Percentiles rank a stretch among this genome's conserved stretches.
phyloP scores from a whole-genome alignment of 805 yeast species.

The Saccharomycopsis lassenensis region DNA sequence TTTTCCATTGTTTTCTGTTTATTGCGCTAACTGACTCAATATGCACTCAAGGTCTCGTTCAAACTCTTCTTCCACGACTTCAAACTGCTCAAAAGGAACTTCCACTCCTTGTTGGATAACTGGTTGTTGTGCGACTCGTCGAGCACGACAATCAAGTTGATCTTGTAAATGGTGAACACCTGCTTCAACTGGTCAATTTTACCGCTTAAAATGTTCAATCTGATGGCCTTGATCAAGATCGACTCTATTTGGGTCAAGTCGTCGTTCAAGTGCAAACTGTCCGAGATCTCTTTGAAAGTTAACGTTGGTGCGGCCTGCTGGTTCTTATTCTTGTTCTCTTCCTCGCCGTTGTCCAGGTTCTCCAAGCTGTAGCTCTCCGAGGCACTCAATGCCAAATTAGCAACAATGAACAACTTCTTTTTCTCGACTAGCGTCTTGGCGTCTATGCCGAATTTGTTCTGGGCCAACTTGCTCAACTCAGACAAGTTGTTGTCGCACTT shows the following conservation, averaged over 20 bases:
- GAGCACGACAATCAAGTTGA: conserved; percentile 14
- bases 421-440: conserved; percentile 10
- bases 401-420: conserved; percentile 14
- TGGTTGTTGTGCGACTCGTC: conserved; percentile 7
- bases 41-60: too few relatives aligned
- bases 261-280: conserved; percentile 10
- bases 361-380: conserved; percentile 25
- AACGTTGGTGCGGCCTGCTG: conserved; percentile 9
- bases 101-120: conserved; percentile 15
- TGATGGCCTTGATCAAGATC: conserved; percentile 15
- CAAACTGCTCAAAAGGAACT: conserved; percentile 16
- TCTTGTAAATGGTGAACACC: conserved; percentile 16
- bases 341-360: conserved; percentile 15
- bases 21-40: too few relatives aligned
- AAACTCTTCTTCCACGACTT: conserved; percentile 16
- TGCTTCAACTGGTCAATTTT: conserved; percentile 18
- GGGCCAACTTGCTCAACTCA: conserved; percentile 8
- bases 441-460: neutral
- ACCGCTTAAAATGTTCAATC: conserved; percentile 15
- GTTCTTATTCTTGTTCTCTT: conserved; percentile 12
- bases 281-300: conserved; percentile 17
- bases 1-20: too few relatives aligned
- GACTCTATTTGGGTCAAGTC: conserved; percentile 17
- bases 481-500: conserved; percentile 8
- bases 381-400: conserved; percentile 17